These are phyloP conservation scores for Salix dunnii DNA, from an alignment of 345 rosid species.

Conservation along the genomic window DNA sequence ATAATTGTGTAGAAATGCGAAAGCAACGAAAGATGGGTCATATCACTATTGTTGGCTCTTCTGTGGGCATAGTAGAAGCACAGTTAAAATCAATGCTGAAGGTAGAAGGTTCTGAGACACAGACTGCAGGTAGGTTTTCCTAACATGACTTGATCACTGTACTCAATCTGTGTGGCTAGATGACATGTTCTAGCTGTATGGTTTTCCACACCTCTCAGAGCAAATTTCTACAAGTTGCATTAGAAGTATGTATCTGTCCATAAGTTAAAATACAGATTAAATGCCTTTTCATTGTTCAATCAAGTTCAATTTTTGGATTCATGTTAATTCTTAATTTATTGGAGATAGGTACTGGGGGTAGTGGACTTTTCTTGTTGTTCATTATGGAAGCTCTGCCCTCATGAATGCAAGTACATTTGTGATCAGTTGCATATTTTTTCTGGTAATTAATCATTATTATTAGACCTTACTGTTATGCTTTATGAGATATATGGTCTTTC, in stretches of 20 bases:
- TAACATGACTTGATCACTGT: background rate
- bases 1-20: slow-evolving; percentile 61
- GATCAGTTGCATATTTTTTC: background rate
- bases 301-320: background rate
- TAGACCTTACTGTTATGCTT: background rate
- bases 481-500: background rate
- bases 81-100: slow-evolving; percentile 50
- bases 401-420: background rate
- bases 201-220: background rate
- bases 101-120: slow-evolving; percentile 38
- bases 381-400: background rate
- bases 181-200: background rate
- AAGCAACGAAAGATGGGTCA: slow-evolving; percentile 97
- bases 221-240: slow-evolving; percentile 4
- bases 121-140: slow-evolving; percentile 46
- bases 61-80: slow-evolving; percentile 61
- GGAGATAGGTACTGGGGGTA: background rate
- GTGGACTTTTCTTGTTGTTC: background rate
- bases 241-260: background rate
- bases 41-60: slow-evolving; percentile 73
- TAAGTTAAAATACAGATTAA: background rate
- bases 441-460: background rate
- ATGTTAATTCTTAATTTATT: background rate
- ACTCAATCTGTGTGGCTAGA: too few relatives aligned
- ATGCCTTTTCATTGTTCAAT: background rate